Percentiles rank a stretch among this genome's conserved stretches.
These are phyloP conservation scores for Trichomonas gallinae DNA, from an alignment of 208 protist species.

Conservation along the genomic window DNA sequence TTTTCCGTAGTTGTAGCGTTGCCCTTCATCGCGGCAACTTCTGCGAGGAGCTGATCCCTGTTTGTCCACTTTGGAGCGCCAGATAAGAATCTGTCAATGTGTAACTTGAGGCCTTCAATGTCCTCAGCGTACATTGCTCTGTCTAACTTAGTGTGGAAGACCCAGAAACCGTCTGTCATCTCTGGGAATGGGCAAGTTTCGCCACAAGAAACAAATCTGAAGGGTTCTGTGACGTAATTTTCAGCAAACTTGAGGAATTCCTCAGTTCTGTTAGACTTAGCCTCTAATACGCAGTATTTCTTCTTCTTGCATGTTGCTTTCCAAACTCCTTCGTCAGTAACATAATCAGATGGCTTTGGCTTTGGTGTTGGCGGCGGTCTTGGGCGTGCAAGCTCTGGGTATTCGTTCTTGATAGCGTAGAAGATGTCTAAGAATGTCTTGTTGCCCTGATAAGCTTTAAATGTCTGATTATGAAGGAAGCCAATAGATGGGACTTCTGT, in stretches of 20 bases:
- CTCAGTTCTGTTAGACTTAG: background rate
- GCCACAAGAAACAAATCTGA: background rate
- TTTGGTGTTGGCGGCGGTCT: background rate
- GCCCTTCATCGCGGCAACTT: background rate
- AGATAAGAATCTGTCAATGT: background rate
- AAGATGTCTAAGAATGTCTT: background rate
- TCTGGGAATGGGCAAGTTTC: background rate
- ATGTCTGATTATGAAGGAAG: background rate
- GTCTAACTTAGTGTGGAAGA: background rate
- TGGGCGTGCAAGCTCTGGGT: background rate
- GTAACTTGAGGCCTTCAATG: background rate
- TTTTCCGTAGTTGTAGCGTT: background rate
- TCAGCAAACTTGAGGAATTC: background rate
- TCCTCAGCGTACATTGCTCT: background rate
- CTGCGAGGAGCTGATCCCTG: background rate
- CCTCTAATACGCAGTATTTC: background rate
- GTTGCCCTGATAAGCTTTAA: background rate
- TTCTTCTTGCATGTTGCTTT: background rate
- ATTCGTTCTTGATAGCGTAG: background rate
- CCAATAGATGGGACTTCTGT: background rate
- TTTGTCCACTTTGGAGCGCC: background rate
- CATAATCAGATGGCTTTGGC: background rate
- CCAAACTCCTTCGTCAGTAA: background rate
- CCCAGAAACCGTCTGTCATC: background rate
- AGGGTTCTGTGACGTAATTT: background rate